These are phyloP conservation scores for Heimioporus sp. DNA, from an alignment of 768 basidiomycete species.

Conservation along the genomic window DNA sequence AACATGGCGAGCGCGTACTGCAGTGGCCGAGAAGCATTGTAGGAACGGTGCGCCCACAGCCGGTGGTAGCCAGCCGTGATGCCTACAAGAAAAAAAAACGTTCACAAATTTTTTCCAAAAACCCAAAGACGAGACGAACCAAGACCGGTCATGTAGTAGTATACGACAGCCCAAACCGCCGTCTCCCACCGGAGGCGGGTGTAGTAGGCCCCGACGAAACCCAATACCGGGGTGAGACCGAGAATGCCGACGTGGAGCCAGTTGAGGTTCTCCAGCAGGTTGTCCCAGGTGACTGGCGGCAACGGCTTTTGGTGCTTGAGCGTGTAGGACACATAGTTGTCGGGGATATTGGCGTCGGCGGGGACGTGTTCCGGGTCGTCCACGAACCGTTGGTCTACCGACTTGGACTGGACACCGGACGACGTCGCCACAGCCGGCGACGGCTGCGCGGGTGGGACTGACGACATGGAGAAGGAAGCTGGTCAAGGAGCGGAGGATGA, in stretches of 20 bases:
- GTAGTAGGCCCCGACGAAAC: conserved; percentile 67
- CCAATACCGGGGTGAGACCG: conserved; percentile 68
- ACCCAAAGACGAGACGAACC: conserved; percentile 49
- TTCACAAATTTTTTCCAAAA: conserved; percentile 13
- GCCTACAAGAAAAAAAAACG: conserved; percentile 36
- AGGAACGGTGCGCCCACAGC: conserved; percentile 94
- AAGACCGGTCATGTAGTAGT: conserved; percentile 81
- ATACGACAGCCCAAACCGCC: conserved; percentile 58
- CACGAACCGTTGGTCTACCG: conserved; percentile 12
- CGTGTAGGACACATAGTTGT: conserved; percentile 80
- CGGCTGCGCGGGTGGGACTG: conserved; percentile 19
- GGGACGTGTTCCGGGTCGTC: conserved; percentile 34
- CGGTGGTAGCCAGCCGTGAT: conserved; percentile 96
- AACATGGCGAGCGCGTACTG: conserved; percentile 82
- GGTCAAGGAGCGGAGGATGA: conserved; percentile 25
- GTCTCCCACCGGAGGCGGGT: conserved; percentile 75
- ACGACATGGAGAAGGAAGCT: conserved; percentile 21
- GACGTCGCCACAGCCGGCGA: conserved; percentile 14
- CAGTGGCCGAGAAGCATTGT: conserved; percentile 85
- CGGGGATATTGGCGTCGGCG: conserved; percentile 62
- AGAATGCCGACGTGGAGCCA: conserved; percentile 77
- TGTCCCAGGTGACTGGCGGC: conserved; percentile 65
- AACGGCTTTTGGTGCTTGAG: conserved; percentile 65
- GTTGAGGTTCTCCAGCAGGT: conserved; percentile 60
- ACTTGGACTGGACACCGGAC: neutral